These are phyloP conservation scores for Dichomitus squalens DNA, from an alignment of 1,284 basidiomycete genomes.

Conservation along the genomic window DNA sequence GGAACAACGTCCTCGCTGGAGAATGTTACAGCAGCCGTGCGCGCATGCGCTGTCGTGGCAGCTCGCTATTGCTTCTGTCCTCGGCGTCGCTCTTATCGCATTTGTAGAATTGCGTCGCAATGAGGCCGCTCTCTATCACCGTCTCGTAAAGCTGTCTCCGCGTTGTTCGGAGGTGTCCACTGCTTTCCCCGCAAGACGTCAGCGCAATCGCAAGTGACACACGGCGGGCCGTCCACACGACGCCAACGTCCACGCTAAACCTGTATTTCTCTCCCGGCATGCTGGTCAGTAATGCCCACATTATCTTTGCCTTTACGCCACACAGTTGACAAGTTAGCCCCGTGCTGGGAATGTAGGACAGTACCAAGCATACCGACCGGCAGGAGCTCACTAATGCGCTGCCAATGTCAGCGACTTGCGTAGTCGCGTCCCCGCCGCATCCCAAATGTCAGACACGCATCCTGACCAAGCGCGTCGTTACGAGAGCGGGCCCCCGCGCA, in stretches of 20 bases:
- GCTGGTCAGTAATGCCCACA: not conserved
- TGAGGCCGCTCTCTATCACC: not conserved
- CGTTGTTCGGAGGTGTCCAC: not conserved
- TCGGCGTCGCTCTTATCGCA: not conserved
- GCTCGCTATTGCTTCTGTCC: not conserved
- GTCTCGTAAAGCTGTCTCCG: not conserved
- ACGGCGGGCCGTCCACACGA: not conserved
- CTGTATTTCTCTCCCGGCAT: not conserved
- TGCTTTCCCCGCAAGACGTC: not conserved
- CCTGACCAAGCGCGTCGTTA: not conserved
- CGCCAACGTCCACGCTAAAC: too few relatives aligned
- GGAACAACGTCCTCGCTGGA: too few relatives aligned
- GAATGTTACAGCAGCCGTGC: not conserved
- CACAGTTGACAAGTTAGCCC: not conserved
- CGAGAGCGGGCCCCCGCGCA: conserved; percentile 16
- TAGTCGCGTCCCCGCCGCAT: conserved; percentile 5
- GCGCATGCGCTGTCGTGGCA: not conserved
- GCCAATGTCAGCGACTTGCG: not conserved
- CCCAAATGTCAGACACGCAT: not conserved
- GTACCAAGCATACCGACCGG: not conserved
- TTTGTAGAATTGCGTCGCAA: not conserved
- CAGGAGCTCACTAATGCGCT: not conserved
- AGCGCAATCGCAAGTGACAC: not conserved
- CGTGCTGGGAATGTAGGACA: not conserved
- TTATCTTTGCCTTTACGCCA: not conserved